Base-by-base conservation (phyloP, 2,329 filamentous ascomycete species). In the Phialophora tarda region DNA sequence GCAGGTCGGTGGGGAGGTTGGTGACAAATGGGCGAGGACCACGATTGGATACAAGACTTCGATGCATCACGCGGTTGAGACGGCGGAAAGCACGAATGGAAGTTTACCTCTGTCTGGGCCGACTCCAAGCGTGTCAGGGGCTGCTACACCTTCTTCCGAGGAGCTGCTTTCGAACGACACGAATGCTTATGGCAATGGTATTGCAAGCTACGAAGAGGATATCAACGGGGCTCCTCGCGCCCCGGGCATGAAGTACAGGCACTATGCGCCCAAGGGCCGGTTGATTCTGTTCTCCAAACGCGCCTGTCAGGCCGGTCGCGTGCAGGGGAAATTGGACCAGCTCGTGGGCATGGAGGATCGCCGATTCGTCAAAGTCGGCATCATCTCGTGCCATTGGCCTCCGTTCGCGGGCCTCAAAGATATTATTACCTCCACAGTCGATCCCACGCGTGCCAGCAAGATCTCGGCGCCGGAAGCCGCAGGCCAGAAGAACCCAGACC, bases 241-340 rank as follows among this genome's bases (percentile, higher is more conserved):
- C 0, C 95, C 95, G 0, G 95, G 95, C 0, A 99, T 99, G 95
- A 99, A 99, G 79, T 99, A 99, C 77, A 92, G 95, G 76, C 95
- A 99, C 77, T 99, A 99, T 75, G 96, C 93, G 51, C 95, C 95
- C 0, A 91, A 89, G 77, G 96, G 95, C 0, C 88, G 85, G 54
- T 93, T 99, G 1, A 82, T 96, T 14, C 82, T 98, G 1, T 96
- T 93, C 8, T 74, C 79, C 21, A 65, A 73, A 30, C 69, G 72
- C 8, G 77, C 77, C 24, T 74, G 81, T 17, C 8, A 28, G 28
- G 17, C 54, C 2, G 66, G 63, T 32, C 54, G 51, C 32, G 70
- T 70, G 4, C 6, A 50, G 41, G 44, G 57, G 30, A 68, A 63
- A 38, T 32, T 68, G 44, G 23, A 65, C 28, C 54, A 67, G 75